Evolutionary conservation across 495 filamentous ascomycete species (phyloP), one percentile per base, ranked within the genome.

Genomic region (Penicillium goetzii): DNA sequence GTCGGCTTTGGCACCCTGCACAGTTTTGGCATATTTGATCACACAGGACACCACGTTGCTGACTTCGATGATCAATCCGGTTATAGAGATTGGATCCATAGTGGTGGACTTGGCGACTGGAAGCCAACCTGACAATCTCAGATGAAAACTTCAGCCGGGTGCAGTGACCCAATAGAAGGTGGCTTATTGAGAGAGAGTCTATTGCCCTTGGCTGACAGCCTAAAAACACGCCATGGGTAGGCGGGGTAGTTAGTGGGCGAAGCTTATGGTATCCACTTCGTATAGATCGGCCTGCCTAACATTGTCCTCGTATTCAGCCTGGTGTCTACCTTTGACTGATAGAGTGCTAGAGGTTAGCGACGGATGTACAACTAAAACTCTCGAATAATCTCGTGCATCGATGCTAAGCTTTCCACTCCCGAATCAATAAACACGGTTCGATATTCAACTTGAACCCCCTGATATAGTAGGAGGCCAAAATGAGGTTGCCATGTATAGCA

Each of bases 11-110:
- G 68, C 66, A 9, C 34, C 51, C 26, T 66, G 47, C 1, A 66
- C 66, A 0, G 63, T n/a, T 61, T 71, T 61, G 45, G 60, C 63
- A 57, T 71, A 71, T 23, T 49, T 54, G 49, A 71, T 66, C 28
- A 69, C 28, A 26, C 58, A 40, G 8, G 60, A 19, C 4, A 71
- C 12, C n/a, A 71, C 62, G 15, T 58, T 15, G 52, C 63, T 55
- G 43, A 66, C 61, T 11, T 69, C 63, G 17, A 62, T 21, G 36
- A 71, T 61, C 14, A 71, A 58, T 8, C 66, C 58, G 4, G 45
- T 59, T 45, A 71, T 66, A 12, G 68, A 71, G 10, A 69, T 62
- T 5, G 68, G 68, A 23, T 71, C 68, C 59, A 65, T 62, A 38
- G 19, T 56, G 28, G 15, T 45, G 17, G n/a, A 40, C 5, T 38